These are phyloP conservation scores for Auxenochlorella pyrenoidosa DNA, from an alignment of 139 green algal genomes.

Conservation along the genomic window DNA sequence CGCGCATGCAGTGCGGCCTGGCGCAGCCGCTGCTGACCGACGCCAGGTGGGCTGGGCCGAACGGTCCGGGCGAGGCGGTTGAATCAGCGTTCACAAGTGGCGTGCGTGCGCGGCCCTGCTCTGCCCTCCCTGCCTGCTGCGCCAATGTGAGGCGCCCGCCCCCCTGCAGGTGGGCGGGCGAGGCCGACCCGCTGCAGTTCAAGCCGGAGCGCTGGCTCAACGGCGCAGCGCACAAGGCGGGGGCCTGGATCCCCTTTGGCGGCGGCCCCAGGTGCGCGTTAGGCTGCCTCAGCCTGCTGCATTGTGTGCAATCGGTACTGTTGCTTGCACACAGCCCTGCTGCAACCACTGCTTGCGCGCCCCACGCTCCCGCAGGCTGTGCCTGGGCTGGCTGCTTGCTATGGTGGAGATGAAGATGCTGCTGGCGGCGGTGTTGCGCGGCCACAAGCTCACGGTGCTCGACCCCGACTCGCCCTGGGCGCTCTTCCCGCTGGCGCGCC, in stretches of 20 bases:
- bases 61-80: too few species aligned
- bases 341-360: too few species aligned
- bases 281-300: not conserved
- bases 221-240: not conserved
- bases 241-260: constrained; percentile 41
- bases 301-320: not conserved
- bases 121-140: not conserved
- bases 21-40: constrained; percentile 19
- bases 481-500: not conserved
- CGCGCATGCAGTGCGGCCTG: constrained; percentile 12
- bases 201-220: constrained; percentile 44
- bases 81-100: too few species aligned
- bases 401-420: constrained; percentile 4
- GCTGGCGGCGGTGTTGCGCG: too few species aligned
- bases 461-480: not conserved
- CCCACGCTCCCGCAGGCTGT: not conserved
- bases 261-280: constrained; percentile 4
- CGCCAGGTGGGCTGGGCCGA: constrained; percentile 17
- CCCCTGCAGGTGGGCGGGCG: constrained; percentile 17
- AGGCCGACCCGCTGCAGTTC: constrained; percentile 22
- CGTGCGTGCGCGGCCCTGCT: not conserved
- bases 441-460: too few species aligned
- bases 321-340: too few species aligned
- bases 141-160: not conserved
- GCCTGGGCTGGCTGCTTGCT: not conserved